A percentile compares a stretch with the other conserved stretches of the same genome.
Evolutionary conservation across 176 grass and related monocot species (phyloP).

Genomic region (Musa beccarii): DNA sequence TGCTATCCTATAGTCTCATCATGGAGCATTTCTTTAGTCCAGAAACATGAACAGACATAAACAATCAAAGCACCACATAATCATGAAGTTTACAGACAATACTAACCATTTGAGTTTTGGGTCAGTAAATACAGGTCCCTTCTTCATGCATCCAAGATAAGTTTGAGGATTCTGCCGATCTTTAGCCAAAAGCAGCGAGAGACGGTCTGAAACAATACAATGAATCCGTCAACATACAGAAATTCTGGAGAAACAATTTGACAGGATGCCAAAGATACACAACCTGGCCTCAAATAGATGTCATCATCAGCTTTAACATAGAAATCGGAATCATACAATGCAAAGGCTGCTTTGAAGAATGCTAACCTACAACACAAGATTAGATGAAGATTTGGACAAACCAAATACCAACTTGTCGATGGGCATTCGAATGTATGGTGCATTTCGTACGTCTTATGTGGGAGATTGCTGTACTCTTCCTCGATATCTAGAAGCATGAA

Average conservation of each 20-base stretch:
- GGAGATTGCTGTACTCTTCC: slow-evolving; percentile 95
- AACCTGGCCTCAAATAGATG: slow-evolving; percentile 92
- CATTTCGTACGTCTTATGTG: slow-evolving; percentile 83
- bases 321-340: slow-evolving; percentile 90
- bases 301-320: slow-evolving; percentile 99
- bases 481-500: slow-evolving; percentile 89
- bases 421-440: not conserved
- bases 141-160: slow-evolving; percentile 99
- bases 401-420: not conserved
- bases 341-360: slow-evolving; percentile 94
- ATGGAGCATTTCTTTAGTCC: not conserved
- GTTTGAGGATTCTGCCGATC: slow-evolving; percentile 76
- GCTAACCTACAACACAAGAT: slow-evolving; percentile 93
- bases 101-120: slow-evolving; percentile 91
- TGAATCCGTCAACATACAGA: slow-evolving; percentile 10
- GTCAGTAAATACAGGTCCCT: slow-evolving; percentile 97
- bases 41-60: not conserved
- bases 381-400: slow-evolving; percentile 36
- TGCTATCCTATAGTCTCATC: no score
- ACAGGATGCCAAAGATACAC: slow-evolving; percentile 2
- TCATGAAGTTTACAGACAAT: slow-evolving; percentile 3
- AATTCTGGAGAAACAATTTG: slow-evolving; percentile 12
- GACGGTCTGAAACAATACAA: slow-evolving; percentile 58
- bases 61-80: not conserved
- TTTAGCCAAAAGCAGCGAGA: slow-evolving; percentile 90